These are phyloP conservation scores for Neopestalotiopsis sp. DNA, from an alignment of 2,329 filamentous ascomycete genomes.

Conservation along the genomic window DNA sequence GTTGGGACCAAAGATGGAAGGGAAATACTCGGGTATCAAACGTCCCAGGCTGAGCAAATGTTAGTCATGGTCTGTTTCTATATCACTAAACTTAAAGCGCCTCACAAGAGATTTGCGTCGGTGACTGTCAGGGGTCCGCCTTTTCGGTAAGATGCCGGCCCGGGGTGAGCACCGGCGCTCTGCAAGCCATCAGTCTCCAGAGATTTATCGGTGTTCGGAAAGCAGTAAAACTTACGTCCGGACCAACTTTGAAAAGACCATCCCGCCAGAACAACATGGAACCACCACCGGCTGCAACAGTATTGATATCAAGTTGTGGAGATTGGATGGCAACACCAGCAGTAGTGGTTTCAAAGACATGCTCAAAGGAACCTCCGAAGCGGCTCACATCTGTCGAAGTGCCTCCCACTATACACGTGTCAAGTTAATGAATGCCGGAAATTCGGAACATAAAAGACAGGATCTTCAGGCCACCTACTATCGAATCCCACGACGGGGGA, in stretches of 20 bases:
- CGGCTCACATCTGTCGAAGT: conserved; percentile 77
- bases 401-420: conserved; percentile 44
- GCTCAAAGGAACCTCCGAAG: conserved; percentile 55
- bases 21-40: conserved; percentile 66
- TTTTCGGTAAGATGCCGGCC: conserved; percentile 74
- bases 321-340: conserved; percentile 81
- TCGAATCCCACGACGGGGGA: conserved; percentile 71
- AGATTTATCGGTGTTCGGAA: neutral
- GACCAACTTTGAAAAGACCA: conserved; percentile 74
- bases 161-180: conserved; percentile 73
- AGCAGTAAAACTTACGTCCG: conserved; percentile 47
- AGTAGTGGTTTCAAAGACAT: conserved; percentile 74
- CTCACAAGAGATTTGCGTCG: conserved; percentile 67
- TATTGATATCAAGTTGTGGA: conserved; percentile 82
- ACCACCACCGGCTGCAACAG: conserved; percentile 76
- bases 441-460: neutral
- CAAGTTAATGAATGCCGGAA: neutral
- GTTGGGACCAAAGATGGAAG: conserved; percentile 74
- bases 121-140: conserved; percentile 74
- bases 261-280: conserved; percentile 75
- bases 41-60: conserved; percentile 54
- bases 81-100: neutral
- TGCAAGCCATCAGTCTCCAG: conserved; percentile 60
- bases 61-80: neutral
- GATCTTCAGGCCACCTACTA: conserved; percentile 37